These are phyloP conservation scores for Cyclostephanos tholiformis DNA, from an alignment of 108 stramenopile genomes.

Conservation along the genomic window DNA sequence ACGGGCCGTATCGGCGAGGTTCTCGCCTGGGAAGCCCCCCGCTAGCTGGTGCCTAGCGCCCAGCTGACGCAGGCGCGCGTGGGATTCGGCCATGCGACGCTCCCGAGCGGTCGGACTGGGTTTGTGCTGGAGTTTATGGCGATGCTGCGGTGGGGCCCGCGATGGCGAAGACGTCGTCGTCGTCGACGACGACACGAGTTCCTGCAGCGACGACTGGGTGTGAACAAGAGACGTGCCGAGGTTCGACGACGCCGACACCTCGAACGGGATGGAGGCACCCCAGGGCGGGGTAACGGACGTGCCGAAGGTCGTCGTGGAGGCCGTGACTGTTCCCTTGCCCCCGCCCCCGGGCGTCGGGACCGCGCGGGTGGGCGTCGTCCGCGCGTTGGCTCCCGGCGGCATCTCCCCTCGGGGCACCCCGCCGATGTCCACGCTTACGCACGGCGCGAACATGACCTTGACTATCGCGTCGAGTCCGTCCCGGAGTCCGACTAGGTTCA, in stretches of 20 bases:
- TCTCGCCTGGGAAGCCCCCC: conserved; percentile 23
- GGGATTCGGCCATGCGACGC: conserved; percentile 25
- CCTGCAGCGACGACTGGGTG: background rate
- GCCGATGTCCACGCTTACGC: conserved; percentile 31
- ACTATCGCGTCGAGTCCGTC: conserved; percentile 29
- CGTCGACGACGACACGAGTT: background rate
- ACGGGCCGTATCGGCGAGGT: conserved; percentile 34
- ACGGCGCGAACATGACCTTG: conserved; percentile 37
- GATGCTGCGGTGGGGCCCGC: background rate
- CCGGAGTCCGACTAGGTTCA: conserved; percentile 1
- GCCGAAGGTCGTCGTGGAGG: background rate
- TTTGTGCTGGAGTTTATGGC: background rate
- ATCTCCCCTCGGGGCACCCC: conserved; percentile 33
- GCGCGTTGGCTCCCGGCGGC: background rate
- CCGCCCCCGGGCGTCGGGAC: background rate
- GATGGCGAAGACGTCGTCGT: background rate
- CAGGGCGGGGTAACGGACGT: background rate
- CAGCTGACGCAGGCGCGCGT: conserved; percentile 40
- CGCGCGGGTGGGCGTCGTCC: background rate
- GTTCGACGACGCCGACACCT: conserved; percentile 19
- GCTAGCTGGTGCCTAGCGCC: conserved; percentile 48
- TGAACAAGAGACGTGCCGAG: conserved; percentile 6
- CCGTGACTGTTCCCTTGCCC: background rate
- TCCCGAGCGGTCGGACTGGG: background rate
- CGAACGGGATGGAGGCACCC: conserved; percentile 27